Percentiles rank a stretch among this genome's conserved stretches.
Evolutionary conservation across 163 green algal genomes (phyloP).

Genomic region (Botryococcus braunii): DNA sequence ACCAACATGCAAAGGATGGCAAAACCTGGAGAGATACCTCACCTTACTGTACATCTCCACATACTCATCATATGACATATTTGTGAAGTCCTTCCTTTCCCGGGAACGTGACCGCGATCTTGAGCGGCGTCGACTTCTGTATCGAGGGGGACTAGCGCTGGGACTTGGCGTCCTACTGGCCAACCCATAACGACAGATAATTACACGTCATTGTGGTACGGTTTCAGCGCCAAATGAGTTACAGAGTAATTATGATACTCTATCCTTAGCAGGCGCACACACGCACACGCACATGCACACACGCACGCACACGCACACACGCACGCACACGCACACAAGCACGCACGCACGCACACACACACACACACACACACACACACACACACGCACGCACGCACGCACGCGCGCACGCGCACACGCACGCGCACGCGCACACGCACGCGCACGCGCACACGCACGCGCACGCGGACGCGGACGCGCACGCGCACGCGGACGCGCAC

Average conservation of each 20-base stretch:
- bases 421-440: too few species aligned
- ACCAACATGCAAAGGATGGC: not conserved
- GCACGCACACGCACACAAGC: too few species aligned
- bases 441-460: too few species aligned
- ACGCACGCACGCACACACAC: too few species aligned
- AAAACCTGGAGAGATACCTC: not conserved
- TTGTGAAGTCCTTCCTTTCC: slow-evolving; percentile 14
- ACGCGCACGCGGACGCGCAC: too few species aligned
- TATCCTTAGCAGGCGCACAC: not conserved
- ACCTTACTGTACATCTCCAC: slow-evolving; percentile 21
- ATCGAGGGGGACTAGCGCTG: not conserved
- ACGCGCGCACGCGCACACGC: too few species aligned
- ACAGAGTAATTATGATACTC: not conserved
- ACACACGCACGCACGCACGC: too few species aligned
- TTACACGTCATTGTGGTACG: too few species aligned
- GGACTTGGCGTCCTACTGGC: not conserved
- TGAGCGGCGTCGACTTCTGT: not conserved
- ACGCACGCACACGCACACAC: too few species aligned
- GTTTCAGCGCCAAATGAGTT: not conserved
- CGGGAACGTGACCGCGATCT: slow-evolving; percentile 10
- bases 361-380: too few species aligned
- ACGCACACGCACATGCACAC: slow-evolving; percentile 3
- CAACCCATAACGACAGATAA: not conserved
- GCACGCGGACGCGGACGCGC: too few species aligned
- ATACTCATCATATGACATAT: slow-evolving; percentile 40